These are phyloP conservation scores for Aspergillus sp. DNA, from an alignment of 2,329 filamentous ascomycete species.

Conservation along the genomic window DNA sequence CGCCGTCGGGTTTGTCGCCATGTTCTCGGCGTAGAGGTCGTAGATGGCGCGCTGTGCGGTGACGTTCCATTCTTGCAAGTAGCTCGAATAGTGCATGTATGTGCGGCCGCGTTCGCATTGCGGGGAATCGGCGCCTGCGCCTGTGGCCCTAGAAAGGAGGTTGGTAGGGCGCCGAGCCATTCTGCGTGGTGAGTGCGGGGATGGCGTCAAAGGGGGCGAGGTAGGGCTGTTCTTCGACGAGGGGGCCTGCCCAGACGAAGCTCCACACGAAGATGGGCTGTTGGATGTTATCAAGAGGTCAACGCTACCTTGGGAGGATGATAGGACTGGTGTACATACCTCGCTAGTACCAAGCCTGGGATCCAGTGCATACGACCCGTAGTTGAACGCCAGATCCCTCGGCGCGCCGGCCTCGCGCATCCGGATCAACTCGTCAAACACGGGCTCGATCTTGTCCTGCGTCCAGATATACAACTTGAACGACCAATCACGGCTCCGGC, in stretches of 20 bases:
- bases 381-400: not conserved
- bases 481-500: not conserved
- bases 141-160: not conserved
- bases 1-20: not conserved
- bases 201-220: constrained; percentile 5
- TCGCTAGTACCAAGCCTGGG: no score
- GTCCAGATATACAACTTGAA: not conserved
- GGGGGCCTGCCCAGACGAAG: constrained; percentile 2
- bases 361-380: not conserved
- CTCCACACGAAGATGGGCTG: constrained; percentile 1
- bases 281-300: not conserved
- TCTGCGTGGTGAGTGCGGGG: not conserved
- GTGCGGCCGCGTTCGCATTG: not conserved
- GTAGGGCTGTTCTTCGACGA: not conserved
- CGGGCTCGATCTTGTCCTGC: not conserved
- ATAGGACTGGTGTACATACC: no score
- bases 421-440: not conserved
- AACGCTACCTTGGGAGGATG: not conserved
- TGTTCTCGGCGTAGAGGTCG: not conserved
- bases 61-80: not conserved
- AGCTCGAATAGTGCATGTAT: not conserved
- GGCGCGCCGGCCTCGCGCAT: not conserved
- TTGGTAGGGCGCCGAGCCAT: not conserved
- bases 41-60: not conserved
- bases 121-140: not conserved